Conservation (phyloP, 495 filamentous ascomycete genomes). For the Xylaria grammica region DNA sequence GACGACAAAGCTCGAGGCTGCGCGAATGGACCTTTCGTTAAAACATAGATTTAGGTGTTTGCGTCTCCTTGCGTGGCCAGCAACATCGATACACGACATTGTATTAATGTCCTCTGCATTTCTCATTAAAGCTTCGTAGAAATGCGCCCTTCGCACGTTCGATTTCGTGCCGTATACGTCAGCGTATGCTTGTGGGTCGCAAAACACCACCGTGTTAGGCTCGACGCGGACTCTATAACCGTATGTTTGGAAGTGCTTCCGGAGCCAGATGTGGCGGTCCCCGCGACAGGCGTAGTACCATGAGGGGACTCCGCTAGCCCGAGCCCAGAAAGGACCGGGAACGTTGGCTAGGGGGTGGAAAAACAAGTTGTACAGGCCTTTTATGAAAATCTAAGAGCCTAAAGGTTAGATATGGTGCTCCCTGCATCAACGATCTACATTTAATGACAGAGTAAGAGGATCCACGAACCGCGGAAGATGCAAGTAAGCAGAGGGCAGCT, state of each 20-base stretch:
- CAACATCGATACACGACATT: constrained; percentile 28
- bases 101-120: constrained; percentile 29
- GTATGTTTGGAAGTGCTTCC: constrained; percentile 31
- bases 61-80: constrained; percentile 34
- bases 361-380: constrained; percentile 27
- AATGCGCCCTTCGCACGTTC: constrained; percentile 33
- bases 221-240: constrained; percentile 35
- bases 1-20: constrained; percentile 27
- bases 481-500: background rate
- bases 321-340: constrained; percentile 30
- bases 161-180: constrained; percentile 38
- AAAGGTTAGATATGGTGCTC: background rate
- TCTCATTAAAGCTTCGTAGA: constrained; percentile 30
- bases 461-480: background rate
- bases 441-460: too few species aligned
- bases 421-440: too few species aligned
- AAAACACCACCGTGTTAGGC: constrained; percentile 38
- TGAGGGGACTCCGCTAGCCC: constrained; percentile 24
- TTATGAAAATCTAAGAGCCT: background rate
- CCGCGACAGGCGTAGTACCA: constrained; percentile 31
- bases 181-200: constrained; percentile 27
- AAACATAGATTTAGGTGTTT: constrained; percentile 33
- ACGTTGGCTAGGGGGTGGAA: constrained; percentile 31
- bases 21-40: constrained; percentile 33
- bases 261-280: constrained; percentile 33